Evolutionary conservation across 495 filamentous ascomycete species (phyloP).

Genomic region (Penicillium coprophilum): DNA sequence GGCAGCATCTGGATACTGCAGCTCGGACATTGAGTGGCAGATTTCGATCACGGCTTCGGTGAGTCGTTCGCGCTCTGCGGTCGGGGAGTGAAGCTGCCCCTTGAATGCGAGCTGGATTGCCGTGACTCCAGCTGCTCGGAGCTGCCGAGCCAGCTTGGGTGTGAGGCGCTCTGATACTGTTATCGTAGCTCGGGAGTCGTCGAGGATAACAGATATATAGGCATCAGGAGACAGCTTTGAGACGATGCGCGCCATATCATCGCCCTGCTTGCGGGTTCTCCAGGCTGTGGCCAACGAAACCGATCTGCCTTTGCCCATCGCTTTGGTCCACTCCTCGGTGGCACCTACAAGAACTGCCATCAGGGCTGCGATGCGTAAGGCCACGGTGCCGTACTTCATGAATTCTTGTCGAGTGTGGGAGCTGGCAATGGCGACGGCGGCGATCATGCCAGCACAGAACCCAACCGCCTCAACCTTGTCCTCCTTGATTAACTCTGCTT

Average conservation of each 20-base stretch:
- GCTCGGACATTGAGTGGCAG: not conserved
- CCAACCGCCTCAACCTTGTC: slow-evolving; percentile 45
- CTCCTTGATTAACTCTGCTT: no score
- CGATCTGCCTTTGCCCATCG: slow-evolving; percentile 15
- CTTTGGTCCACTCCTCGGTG: slow-evolving; percentile 30
- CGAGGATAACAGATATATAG: slow-evolving; percentile 47
- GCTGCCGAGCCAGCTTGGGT: slow-evolving; percentile 24
- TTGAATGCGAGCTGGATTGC: slow-evolving; percentile 18
- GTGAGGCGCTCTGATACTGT: slow-evolving; percentile 27
- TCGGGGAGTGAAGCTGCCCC: slow-evolving; percentile 6
- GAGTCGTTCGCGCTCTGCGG: not conserved
- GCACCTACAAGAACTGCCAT: slow-evolving; percentile 45
- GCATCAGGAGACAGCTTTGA: slow-evolving; percentile 22
- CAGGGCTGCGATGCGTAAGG: slow-evolving; percentile 39
- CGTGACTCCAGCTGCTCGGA: slow-evolving; percentile 39
- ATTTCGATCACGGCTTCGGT: slow-evolving; percentile 4
- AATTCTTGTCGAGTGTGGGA: slow-evolving; percentile 24
- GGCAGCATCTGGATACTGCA: slow-evolving; percentile 39
- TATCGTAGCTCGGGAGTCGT: slow-evolving; percentile 39
- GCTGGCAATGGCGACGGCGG: slow-evolving; percentile 38
- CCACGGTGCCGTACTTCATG: slow-evolving; percentile 37
- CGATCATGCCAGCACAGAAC: slow-evolving; percentile 47
- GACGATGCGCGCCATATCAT: slow-evolving; percentile 26
- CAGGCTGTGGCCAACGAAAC: slow-evolving; percentile 32
- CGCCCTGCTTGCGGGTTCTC: slow-evolving; percentile 18